Conservation (phyloP, 495 filamentous ascomycete species). For the Neurospora hispaniola region DNA sequence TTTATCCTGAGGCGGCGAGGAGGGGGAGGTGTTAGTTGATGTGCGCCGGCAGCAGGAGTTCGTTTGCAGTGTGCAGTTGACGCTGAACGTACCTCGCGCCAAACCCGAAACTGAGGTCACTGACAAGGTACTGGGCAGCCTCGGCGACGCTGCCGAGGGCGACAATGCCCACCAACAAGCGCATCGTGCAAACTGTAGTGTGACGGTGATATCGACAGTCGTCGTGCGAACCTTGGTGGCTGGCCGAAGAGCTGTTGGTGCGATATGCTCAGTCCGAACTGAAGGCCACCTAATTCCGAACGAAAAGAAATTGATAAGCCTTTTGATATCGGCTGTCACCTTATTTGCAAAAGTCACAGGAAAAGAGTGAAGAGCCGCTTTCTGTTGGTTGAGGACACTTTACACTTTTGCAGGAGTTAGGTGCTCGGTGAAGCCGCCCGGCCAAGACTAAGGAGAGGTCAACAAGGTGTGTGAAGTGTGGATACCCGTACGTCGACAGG, state of each 20-base stretch:
- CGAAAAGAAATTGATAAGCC: background rate
- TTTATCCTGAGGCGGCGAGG: constrained; percentile 26
- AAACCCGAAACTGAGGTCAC: constrained; percentile 69
- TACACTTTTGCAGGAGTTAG: background rate
- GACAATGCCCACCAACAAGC: constrained; percentile 29
- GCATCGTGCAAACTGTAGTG: constrained; percentile 23
- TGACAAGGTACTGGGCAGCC: constrained; percentile 46
- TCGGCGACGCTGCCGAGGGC: constrained; percentile 43
- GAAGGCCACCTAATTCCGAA: background rate
- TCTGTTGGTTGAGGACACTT: background rate
- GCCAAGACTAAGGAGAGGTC: background rate
- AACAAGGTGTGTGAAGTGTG: background rate
- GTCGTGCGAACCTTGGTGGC: background rate
- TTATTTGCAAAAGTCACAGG: background rate
- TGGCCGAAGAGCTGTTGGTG: background rate
- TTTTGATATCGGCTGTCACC: background rate
- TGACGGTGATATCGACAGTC: background rate
- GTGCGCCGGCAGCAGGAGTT: background rate
- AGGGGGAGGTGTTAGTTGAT: background rate
- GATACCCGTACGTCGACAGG: background rate
- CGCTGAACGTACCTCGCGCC: constrained; percentile 43
- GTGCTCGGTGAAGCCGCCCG: background rate
- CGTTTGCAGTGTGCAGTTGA: background rate
- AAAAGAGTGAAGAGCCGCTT: background rate
- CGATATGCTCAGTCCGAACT: background rate